Evolutionary conservation across 78 protist genomes (phyloP), one percentile per base, ranked within the genome.

Genomic region (Dictyostelium firmibasis): DNA sequence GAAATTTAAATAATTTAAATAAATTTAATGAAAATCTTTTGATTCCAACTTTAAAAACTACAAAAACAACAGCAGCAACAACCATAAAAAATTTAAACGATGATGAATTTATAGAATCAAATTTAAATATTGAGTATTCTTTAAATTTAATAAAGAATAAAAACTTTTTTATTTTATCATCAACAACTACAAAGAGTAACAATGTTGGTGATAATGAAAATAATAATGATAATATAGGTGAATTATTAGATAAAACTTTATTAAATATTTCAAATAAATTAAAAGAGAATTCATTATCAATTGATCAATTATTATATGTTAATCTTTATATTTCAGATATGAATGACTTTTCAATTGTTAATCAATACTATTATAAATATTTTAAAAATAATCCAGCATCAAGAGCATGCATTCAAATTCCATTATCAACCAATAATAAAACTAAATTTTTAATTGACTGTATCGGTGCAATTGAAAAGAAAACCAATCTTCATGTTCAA

Each of bases 401-500:
- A 4, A 91, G 98, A n/a, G 96, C 94, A 38, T 94, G 97, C 35
- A 44, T 94, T 27, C 85, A 91, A 85, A n/a, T 60, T 72, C 16
- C 83, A 7, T 47, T 74, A 18, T 31, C 60, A 13, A 11, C 4
- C 1, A 38, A 62, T 25, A 20, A 47, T 23, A 16, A 69, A 11
- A 69, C 35, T 29, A 69, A 41, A 11, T 82, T 93, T 13, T 38
- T 77, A 76, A 20, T 93, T 7, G 96, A 93, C 72, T 36, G 47
- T 18, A 38, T 93, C 20, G 92, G 96, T 29, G 38, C 72, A 20
- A 75, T 41, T 7, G 41, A 75, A 16, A 44, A 75, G 9, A 81
- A 92, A 64, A 77, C 82, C 10, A 79, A 62, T 47, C 57, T 97
- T 64, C 99, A 98, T 78, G 99, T 98, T 27, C 99, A 98, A 93